Evolutionary conservation across 2,329 filamentous ascomycete species (phyloP), one percentile per base, ranked within the genome.

Genomic region (Myriangium duriaei): DNA sequence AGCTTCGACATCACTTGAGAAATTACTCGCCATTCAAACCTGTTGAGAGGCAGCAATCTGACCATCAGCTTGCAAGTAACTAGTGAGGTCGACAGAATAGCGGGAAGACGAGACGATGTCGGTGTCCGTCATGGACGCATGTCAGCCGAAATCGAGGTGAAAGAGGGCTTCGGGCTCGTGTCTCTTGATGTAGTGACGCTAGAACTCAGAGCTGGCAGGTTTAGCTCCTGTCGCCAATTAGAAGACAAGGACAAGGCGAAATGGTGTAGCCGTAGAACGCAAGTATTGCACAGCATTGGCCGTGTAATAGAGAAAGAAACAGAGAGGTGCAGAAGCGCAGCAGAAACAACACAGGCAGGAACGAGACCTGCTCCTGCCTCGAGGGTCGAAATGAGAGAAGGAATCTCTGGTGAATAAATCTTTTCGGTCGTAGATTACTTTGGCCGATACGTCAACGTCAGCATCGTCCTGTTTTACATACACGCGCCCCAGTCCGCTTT

Each of bases 71-170:
- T 42, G 42, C 13, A 47, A 30, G 29, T 45, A 49, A 18, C 44
- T 33, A 31, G 47, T 47, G 30, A 45, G 39, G 33, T 48, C 46
- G 29, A 47, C 45, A 14, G 45, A 48, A 41, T 42, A 47, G 16
- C 36, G 36, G 26, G 32, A 33, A 9, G 36, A 30, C 9, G 36
- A 39, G 10, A 39, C 36, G 7, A 30, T 30, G 21, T 18, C 30
- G 24, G n/a, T 19, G 12, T 30, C 32, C 11, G 36, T 39, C 36
- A 39, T 39, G 17, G 28, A 30, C 16, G 32, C 16, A 13, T 39
- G 36, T 9, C 21, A 15, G 11, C 32, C 36, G 11, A 28, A 39
- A 13, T 39, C 36, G 19, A 39, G 32, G 34, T 10, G 18, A 2
- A 14, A 28, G 16, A 11, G 12, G 12, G 13, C 34, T 26, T 13